phyloP scores from a whole-genome alignment of 495 filamentous ascomycete species.

The Penicillium bialowiezense region DNA sequence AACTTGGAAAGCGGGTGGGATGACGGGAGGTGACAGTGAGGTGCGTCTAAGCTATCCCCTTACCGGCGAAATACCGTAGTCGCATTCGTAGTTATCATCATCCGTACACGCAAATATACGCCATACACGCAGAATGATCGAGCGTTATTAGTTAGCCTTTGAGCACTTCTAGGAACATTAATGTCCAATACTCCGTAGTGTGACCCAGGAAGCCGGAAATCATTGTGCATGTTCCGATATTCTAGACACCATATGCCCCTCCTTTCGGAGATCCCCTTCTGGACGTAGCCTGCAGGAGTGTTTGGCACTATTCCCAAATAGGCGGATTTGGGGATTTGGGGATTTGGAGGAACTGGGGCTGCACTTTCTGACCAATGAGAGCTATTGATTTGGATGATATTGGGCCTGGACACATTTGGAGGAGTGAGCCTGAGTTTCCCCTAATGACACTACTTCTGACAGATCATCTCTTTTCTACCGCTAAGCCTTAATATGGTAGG shows the following conservation, averaged over 20 bases:
- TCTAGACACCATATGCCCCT: conserved; percentile 9
- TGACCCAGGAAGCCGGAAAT: conserved; percentile 10
- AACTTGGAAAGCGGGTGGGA: too few species aligned
- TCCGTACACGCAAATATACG: too few species aligned
- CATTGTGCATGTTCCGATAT: conserved; percentile 7
- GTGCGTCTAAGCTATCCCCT: too few species aligned
- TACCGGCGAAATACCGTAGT: too few species aligned
- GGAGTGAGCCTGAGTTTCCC: neutral
- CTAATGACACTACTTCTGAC: conserved; percentile 19
- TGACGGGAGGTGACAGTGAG: too few species aligned
- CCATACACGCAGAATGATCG: too few species aligned
- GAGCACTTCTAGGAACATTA: too few species aligned
- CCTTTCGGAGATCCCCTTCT: neutral
- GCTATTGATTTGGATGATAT: neutral
- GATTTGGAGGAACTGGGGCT: neutral
- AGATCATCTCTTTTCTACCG: conserved; percentile 18
- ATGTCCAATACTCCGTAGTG: too few species aligned
- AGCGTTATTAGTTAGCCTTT: too few species aligned
- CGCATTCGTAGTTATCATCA: too few species aligned
- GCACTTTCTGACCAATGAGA: neutral
- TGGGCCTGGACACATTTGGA: neutral
- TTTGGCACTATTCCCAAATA: neutral
- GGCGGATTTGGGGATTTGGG: neutral
- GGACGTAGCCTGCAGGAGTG: neutral
- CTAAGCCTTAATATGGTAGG: conserved; percentile 12